A percentile compares a stretch with the other conserved stretches of the same genome.
Evolutionary conservation across 345 rosid species (phyloP).

Genomic region (Arabidopsis suecica): DNA sequence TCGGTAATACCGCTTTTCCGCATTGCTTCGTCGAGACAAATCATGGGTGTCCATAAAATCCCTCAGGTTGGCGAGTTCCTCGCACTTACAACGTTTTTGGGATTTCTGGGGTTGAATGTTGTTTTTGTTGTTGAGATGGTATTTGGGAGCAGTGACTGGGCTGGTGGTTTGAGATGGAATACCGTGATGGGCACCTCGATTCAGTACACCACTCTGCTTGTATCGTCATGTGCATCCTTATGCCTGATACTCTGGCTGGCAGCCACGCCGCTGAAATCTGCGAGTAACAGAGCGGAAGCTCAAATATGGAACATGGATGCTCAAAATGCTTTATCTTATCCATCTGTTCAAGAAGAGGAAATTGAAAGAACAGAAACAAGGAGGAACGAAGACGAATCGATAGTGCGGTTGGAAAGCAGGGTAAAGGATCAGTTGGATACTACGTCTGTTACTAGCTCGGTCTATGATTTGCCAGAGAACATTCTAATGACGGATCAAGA

Average conservation of each 20-base stretch:
- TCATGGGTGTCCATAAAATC: conserved; percentile 86
- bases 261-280: conserved; percentile 88
- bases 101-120: conserved; percentile 76
- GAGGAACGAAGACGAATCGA: conserved; percentile 46
- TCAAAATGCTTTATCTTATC: conserved; percentile 47
- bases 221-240: conserved; percentile 68
- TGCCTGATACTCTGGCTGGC: conserved; percentile 89
- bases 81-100: conserved; percentile 63
- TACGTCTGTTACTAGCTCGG: conserved; percentile 49
- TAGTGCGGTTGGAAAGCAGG: conserved; percentile 44
- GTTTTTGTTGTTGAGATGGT: conserved; percentile 83
- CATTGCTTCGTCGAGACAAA: conserved; percentile 77
- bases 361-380: conserved; percentile 47
- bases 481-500: conserved; percentile 64
- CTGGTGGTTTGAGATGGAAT: conserved; percentile 77
- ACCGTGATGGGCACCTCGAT: conserved; percentile 56
- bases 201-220: conserved; percentile 63
- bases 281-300: conserved; percentile 58
- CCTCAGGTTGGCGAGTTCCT: conserved; percentile 77
- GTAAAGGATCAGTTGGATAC: conserved; percentile 52
- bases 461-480: conserved; percentile 58
- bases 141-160: conserved; percentile 96
- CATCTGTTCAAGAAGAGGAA: conserved; percentile 50
- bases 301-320: conserved; percentile 64
- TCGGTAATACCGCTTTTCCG: conserved; percentile 92